A percentile compares a stretch with the other conserved stretches of the same genome.
These are phyloP conservation scores for Eragrostis tef DNA, from an alignment of 202 grass and related monocot species.

Conservation along the genomic window DNA sequence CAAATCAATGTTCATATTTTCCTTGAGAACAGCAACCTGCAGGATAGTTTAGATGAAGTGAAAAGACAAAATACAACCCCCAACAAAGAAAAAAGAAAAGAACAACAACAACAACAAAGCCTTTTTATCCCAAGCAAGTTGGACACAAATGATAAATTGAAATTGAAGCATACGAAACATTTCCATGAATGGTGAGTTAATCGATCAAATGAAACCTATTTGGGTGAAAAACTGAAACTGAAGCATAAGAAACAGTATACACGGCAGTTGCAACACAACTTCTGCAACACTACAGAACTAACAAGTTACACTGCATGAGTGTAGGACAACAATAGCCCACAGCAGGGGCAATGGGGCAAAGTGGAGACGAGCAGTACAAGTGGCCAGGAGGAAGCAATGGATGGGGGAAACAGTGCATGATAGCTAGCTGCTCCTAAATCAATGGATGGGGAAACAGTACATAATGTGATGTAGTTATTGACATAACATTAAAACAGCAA, in stretches of 20 bases:
- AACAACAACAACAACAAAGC: too few species aligned
- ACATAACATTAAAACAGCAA: not conserved
- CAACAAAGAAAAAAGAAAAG: not conserved
- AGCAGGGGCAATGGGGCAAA: not conserved
- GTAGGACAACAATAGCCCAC: not conserved
- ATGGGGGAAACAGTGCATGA: not conserved
- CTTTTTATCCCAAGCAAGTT: too few species aligned
- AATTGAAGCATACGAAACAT: too few species aligned
- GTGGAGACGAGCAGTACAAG: slow-evolving; percentile 1
- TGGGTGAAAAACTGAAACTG: not conserved
- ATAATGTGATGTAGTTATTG: not conserved
- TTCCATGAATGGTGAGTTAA: not conserved
- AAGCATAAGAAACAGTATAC: not conserved
- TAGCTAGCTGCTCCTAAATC: slow-evolving; percentile 18
- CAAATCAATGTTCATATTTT: slow-evolving; percentile 87
- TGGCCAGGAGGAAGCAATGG: not conserved
- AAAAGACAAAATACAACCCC: not conserved
- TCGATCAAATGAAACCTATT: not conserved
- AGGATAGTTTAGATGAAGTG: slow-evolving; percentile 10
- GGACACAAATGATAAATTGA: not conserved
- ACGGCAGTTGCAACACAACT: not conserved
- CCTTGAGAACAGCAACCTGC: slow-evolving; percentile 72
- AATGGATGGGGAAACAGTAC: too few species aligned
- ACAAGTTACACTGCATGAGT: not conserved
- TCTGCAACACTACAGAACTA: not conserved